Evolutionary conservation across 345 rosid species (phyloP), one percentile per base, ranked within the genome.

Genomic region (Tarenaya hassleriana): DNA sequence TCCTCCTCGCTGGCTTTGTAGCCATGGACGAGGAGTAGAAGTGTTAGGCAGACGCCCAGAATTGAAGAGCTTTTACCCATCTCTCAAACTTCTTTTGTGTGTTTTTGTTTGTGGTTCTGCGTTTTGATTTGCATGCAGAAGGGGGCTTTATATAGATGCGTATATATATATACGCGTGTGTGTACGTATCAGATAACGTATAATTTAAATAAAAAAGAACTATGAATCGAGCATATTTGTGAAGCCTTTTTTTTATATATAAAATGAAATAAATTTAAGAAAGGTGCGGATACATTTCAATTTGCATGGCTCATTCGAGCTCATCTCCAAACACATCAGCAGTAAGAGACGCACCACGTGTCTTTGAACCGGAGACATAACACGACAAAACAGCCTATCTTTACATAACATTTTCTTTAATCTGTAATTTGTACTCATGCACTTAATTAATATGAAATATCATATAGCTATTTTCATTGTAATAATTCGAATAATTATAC

Each of bases 1-100:
- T 24, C 29, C 15, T 10, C 41, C 34, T 37, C 10, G 41, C 37
- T 68, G 38, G 74, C 78, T 11, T 49, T 53, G 65, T 71, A 75
- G 53, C 76, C 72, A 31, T 67, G 55, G 67, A 74, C 61, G 20
- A 77, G 71, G 52, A 71, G 21, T 47, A 83, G 39, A 40, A 78
- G 58, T 53, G 72, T 63, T 7, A 81, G 41, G 34, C 70, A 47
- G 12, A 75, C 49, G 39, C 51, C 50, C 42, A 77, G 58, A 16
- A 69, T 35, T 34, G 50, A 56, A 60, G 69, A 40, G n/a, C n/a
- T 19, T 63, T 34, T 29, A 47, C 61, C 56, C 68, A 63, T 63
- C 41, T 32, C n/a, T n/a, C n/a, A n/a, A n/a, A n/a, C n/a, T 47
- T 5, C 34, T 43, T 1, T 11, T 1, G 10, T 19, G n/a, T 18